Conservation (phyloP, 768 basidiomycete species). For the Phaffia tasmanica region DNA sequence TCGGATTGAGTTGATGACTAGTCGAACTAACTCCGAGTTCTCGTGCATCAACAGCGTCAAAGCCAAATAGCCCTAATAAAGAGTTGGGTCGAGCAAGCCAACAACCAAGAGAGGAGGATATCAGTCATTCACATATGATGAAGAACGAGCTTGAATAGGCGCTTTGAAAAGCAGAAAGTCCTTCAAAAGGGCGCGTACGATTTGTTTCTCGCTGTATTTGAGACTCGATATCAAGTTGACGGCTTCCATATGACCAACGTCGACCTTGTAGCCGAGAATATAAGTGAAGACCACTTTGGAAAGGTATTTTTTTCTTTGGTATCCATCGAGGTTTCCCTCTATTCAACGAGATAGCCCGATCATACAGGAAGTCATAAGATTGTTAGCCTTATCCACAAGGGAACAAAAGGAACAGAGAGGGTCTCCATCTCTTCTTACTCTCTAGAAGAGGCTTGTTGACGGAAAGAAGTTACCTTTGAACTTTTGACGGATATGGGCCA, state of each 20-base stretch:
- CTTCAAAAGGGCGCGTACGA: slow-evolving; percentile 48
- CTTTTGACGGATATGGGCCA: slow-evolving; percentile 98
- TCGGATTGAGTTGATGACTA: slow-evolving; percentile 95
- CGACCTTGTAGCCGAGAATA: slow-evolving; percentile 96
- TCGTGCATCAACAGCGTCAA: slow-evolving; percentile 97
- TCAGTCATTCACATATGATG: neutral
- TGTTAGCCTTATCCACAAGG: neutral
- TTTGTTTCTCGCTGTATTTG: slow-evolving; percentile 98
- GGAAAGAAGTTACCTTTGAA: slow-evolving; percentile 63
- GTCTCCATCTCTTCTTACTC: slow-evolving; percentile 44
- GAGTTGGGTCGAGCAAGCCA: neutral
- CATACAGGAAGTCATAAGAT: neutral
- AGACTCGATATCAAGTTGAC: slow-evolving; percentile 90
- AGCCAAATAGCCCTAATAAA: slow-evolving; percentile 79
- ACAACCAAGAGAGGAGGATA: too few species aligned
- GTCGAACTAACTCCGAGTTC: slow-evolving; percentile 88
- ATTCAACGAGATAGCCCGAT: neutral
- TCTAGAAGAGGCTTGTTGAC: neutral
- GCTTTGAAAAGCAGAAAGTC: neutral
- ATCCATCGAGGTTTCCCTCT: slow-evolving; percentile 43
- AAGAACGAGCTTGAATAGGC: neutral
- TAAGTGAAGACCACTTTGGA: slow-evolving; percentile 99
- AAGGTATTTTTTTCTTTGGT: slow-evolving; percentile 58
- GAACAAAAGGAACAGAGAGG: slow-evolving; percentile 40
- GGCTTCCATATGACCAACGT: slow-evolving; percentile 98